A percentile compares a stretch with the other conserved stretches of the same genome.
phyloP scores from a whole-genome alignment of 495 filamentous ascomycete genomes.

The Aspergillus asperescens region DNA sequence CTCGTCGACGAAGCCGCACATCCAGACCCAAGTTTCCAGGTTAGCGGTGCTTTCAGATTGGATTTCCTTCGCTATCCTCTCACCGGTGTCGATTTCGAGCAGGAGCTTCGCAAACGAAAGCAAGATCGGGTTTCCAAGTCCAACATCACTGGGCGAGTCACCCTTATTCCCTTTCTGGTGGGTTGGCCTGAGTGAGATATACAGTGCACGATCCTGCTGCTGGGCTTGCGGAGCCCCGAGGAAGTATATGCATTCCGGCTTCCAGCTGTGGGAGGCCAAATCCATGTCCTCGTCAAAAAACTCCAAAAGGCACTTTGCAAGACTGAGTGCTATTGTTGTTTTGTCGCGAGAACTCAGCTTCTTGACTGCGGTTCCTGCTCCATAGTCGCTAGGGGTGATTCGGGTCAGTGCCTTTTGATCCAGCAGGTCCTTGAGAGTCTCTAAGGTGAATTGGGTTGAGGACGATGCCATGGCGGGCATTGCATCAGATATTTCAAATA shows the following conservation, averaged over 20 bases:
- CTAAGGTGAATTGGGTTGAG: not conserved
- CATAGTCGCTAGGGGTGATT: conserved; percentile 1
- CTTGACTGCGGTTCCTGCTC: not conserved
- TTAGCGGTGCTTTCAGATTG: conserved; percentile 2
- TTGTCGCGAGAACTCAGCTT: conserved; percentile 2
- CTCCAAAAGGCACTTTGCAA: not conserved
- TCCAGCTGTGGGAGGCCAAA: not conserved
- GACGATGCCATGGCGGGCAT: not conserved
- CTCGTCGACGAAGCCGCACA: not conserved
- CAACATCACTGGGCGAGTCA: not conserved
- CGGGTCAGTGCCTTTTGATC: not conserved
- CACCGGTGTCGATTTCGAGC: conserved; percentile 3
- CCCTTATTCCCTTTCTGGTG: not conserved
- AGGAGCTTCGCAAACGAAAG: conserved; percentile 4
- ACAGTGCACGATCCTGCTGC: not conserved
- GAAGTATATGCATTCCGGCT: conserved; percentile 3
- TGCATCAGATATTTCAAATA: not conserved
- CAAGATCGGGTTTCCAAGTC: conserved; percentile 1
- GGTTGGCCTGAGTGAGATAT: conserved; percentile 3
- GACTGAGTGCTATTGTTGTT: not conserved
- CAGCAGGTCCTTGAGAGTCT: not conserved
- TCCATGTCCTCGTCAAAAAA: conserved; percentile 4
- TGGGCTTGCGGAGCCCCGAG: not conserved
- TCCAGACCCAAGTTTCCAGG: not conserved
- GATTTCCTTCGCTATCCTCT: conserved; percentile 1